These are phyloP conservation scores for Candida yuanshanica DNA, from an alignment of 805 yeast species.

Conservation along the genomic window DNA sequence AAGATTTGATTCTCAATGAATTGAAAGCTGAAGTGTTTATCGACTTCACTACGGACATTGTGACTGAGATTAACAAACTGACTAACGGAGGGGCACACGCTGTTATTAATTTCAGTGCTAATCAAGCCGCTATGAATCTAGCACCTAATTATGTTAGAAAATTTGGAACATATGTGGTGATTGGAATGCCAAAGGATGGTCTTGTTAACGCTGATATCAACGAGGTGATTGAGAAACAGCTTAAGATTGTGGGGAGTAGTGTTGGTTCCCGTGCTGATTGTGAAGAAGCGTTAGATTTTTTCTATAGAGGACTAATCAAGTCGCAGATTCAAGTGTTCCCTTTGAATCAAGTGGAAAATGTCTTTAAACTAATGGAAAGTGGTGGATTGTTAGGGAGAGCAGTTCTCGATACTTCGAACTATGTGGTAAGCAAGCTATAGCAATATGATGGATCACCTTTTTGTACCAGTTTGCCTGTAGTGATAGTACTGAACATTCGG, in stretches of 20 bases:
- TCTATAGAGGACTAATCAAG: constrained; percentile 53
- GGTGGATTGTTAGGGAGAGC: constrained; percentile 64
- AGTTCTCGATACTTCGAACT: constrained; percentile 71
- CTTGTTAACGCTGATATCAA: constrained; percentile 38
- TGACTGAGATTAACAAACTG: constrained; percentile 34
- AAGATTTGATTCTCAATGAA: constrained; percentile 41
- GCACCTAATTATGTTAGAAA: constrained; percentile 47
- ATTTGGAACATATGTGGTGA: constrained; percentile 56
- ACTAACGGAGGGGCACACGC: constrained; percentile 68
- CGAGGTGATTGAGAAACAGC: constrained; percentile 40
- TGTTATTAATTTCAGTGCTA: constrained; percentile 56
- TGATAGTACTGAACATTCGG: too few species aligned
- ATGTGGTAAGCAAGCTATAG: too few species aligned
- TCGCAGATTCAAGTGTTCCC: constrained; percentile 55
- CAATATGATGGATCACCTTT: too few species aligned
- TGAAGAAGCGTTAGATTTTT: constrained; percentile 62
- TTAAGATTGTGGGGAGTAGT: constrained; percentile 33
- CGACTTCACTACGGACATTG: constrained; percentile 52
- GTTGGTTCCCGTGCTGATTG: constrained; percentile 30
- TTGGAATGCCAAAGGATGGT: constrained; percentile 54
- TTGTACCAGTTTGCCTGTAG: too few species aligned
- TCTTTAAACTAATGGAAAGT: constrained; percentile 49
- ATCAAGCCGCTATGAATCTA: constrained; percentile 43
- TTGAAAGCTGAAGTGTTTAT: constrained; percentile 60
- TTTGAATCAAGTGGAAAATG: constrained; percentile 42